phyloP scores from a whole-genome alignment of 2,329 filamentous ascomycete genomes.

The Xylaria digitata region DNA sequence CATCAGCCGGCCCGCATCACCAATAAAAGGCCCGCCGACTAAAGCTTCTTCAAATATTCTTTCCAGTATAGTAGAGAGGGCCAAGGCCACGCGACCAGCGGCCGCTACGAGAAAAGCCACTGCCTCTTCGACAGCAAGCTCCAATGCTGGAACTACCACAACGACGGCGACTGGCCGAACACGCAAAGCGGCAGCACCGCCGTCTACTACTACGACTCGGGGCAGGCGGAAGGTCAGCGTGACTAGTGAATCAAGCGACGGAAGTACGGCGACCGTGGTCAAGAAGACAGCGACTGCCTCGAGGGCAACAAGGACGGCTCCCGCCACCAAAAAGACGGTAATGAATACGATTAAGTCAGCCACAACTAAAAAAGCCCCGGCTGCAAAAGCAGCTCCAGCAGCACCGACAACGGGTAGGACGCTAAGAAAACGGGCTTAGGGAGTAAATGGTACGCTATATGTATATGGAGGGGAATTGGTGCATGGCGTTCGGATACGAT shows the following conservation, averaged over 20 bases:
- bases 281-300: slow-evolving; percentile 60
- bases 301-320: slow-evolving; percentile 52
- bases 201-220: slow-evolving; percentile 58
- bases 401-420: slow-evolving; percentile 60
- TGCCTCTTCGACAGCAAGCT: slow-evolving; percentile 58
- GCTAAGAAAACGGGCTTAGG: slow-evolving; percentile 64
- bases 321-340: slow-evolving; percentile 62
- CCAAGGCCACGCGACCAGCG: slow-evolving; percentile 64
- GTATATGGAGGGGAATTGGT: slow-evolving; percentile 18
- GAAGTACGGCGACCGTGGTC: slow-evolving; percentile 72
- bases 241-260: slow-evolving; percentile 72
- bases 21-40: slow-evolving; percentile 54
- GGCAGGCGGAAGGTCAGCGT: slow-evolving; percentile 66
- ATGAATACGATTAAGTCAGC: slow-evolving; percentile 65
- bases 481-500: slow-evolving; percentile 33
- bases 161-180: slow-evolving; percentile 49
- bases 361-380: slow-evolving; percentile 62
- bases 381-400: slow-evolving; percentile 56
- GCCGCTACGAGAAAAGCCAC: slow-evolving; percentile 61
- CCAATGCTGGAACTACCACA: slow-evolving; percentile 47
- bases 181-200: slow-evolving; percentile 53
- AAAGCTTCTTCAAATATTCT: slow-evolving; percentile 57
- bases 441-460: slow-evolving; percentile 13
- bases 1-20: slow-evolving; percentile 54
- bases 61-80: slow-evolving; percentile 69